A percentile compares a stretch with the other conserved stretches of the same genome.
phyloP scores from a whole-genome alignment of 1,284 basidiomycete genomes.

The Phellopilus nigrolimitatus region DNA sequence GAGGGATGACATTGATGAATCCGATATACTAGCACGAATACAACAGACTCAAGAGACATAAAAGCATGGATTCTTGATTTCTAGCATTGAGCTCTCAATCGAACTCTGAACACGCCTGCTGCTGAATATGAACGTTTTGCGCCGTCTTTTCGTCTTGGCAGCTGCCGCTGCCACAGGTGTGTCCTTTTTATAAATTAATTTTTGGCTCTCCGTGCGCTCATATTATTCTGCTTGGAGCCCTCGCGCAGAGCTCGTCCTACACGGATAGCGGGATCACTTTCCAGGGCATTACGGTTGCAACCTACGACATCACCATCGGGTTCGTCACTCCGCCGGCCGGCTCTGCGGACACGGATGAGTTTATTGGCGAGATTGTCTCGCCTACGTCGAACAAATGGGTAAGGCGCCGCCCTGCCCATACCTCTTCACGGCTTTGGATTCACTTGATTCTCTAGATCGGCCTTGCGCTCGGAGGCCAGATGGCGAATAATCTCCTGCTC shows the following conservation, averaged over 20 bases:
- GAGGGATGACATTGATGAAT: too few species aligned
- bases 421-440: not conserved
- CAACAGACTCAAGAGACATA: too few species aligned
- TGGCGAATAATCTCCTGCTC: constrained; percentile 49
- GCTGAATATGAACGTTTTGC: too few species aligned
- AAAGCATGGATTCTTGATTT: too few species aligned
- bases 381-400: constrained; percentile 48
- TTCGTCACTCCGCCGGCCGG: constrained; percentile 45
- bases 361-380: constrained; percentile 57
- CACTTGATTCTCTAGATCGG: constrained; percentile 34
- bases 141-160: too few species aligned
- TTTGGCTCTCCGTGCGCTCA: too few species aligned
- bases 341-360: constrained; percentile 40
- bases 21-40: too few species aligned
- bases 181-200: too few species aligned
- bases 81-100: too few species aligned
- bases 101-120: too few species aligned
- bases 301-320: constrained; percentile 45
- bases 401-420: not conserved
- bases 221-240: too few species aligned
- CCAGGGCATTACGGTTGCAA: constrained; percentile 45
- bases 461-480: constrained; percentile 44
- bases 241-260: constrained; percentile 14
- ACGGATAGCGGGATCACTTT: constrained; percentile 42
- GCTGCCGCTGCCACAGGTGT: too few species aligned